Percentiles rank a stretch among this genome's conserved stretches.
Evolutionary conservation across 345 rosid genomes (phyloP).

Genomic region (Reutealis trisperma): DNA sequence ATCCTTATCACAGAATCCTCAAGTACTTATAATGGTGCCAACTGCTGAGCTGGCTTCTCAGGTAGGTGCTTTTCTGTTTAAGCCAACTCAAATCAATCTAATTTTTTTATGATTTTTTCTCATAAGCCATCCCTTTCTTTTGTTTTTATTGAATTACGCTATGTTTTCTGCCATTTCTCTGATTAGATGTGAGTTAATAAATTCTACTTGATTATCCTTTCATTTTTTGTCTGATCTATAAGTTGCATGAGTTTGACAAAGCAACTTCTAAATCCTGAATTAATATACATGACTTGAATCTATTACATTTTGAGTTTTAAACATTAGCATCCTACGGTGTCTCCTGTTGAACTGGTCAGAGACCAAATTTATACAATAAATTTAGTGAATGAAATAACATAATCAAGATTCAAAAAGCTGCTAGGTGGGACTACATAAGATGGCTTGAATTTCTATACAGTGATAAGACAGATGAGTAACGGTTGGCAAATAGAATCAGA

Average conservation of each 20-base stretch:
- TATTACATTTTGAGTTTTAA: background rate
- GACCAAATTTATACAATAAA: too few species aligned
- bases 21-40: constrained; percentile 75
- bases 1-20: constrained; percentile 64
- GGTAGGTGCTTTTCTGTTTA: constrained; percentile 40
- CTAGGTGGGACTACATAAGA: background rate
- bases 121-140: background rate
- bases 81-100: background rate
- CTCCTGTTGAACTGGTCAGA: background rate
- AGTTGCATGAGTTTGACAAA: background rate
- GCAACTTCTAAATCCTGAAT: background rate
- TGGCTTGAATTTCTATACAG: background rate
- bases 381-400: background rate
- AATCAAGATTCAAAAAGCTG: background rate
- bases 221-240: background rate
- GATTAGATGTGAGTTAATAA: background rate
- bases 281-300: background rate
- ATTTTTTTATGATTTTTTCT: background rate
- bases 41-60: constrained; percentile 97
- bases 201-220: background rate
- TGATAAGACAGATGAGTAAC: background rate
- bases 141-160: background rate
- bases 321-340: background rate
- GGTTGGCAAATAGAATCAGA: background rate
- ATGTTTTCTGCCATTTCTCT: background rate